Conservation (phyloP, 2,329 filamentous ascomycete genomes). For the Talaromyces atroroseus region DNA sequence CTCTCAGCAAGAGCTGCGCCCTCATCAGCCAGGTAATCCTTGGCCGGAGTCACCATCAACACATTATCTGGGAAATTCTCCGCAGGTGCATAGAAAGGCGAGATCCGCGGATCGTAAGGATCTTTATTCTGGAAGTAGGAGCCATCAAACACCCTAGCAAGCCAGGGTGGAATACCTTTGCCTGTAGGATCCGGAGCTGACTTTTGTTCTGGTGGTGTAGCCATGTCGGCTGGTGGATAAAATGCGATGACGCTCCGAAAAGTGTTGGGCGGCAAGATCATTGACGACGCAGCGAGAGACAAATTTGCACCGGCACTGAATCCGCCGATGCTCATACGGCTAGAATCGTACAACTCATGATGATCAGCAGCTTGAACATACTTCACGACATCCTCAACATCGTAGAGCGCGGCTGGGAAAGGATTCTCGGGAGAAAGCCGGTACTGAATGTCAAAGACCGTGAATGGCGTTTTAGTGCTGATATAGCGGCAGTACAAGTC, state of each 20-base stretch:
- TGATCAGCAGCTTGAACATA: conserved; percentile 16
- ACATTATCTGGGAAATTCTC: conserved; percentile 26
- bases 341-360: conserved; percentile 26
- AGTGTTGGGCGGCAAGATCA: not conserved
- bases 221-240: conserved; percentile 24
- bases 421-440: conserved; percentile 44
- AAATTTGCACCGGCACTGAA: conserved; percentile 41
- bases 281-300: conserved; percentile 28
- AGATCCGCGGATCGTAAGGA: conserved; percentile 21
- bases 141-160: conserved; percentile 20
- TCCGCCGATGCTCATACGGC: conserved; percentile 29
- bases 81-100: conserved; percentile 23
- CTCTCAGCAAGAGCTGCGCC: conserved; percentile 20
- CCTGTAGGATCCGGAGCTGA: conserved; percentile 14
- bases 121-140: conserved; percentile 26
- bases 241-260: conserved; percentile 25
- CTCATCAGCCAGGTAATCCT: conserved; percentile 23
- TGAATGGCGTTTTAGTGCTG: conserved; percentile 36
- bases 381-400: conserved; percentile 42
- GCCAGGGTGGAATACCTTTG: conserved; percentile 20
- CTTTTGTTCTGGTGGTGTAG: conserved; percentile 11
- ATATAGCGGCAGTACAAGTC: conserved; percentile 45
- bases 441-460: conserved; percentile 46
- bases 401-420: conserved; percentile 44
- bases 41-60: conserved; percentile 22